Evolutionary conservation across 768 basidiomycete genomes (phyloP).

Genomic region (Leccinum rimulosum): DNA sequence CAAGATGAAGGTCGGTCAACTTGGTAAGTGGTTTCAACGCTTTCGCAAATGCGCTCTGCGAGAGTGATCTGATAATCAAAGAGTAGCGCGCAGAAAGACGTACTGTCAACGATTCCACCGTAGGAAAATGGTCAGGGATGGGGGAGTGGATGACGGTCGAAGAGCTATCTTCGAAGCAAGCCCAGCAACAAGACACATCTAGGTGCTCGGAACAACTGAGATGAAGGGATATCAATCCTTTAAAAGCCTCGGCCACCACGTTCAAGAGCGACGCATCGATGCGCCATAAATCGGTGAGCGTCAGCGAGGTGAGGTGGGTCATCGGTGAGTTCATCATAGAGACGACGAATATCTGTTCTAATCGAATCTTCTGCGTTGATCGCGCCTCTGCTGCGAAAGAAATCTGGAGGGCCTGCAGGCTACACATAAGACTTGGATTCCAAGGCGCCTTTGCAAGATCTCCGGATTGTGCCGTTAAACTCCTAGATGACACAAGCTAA

Average conservation of each 20-base stretch:
- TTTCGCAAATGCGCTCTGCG: conserved; percentile 42
- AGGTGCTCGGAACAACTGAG: conserved; percentile 61
- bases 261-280: conserved; percentile 50
- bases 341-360: conserved; percentile 33
- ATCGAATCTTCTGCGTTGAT: conserved; percentile 41
- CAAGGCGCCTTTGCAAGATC: conserved; percentile 24
- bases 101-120: conserved; percentile 50
- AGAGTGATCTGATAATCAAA: conserved; percentile 6
- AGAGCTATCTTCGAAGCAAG: conserved; percentile 62
- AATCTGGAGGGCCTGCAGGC: conserved; percentile 40
- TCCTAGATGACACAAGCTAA: conserved; percentile 14
- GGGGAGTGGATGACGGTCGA: conserved; percentile 59
- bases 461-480: conserved; percentile 16
- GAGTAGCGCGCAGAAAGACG: conserved; percentile 22
- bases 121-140: conserved; percentile 48
- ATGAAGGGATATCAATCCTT: conserved; percentile 45
- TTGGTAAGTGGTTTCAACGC: conserved; percentile 45
- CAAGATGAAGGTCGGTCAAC: conserved; percentile 53
- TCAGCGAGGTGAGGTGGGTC: conserved; percentile 44
- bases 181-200: conserved; percentile 57
- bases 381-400: conserved; percentile 44
- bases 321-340: conserved; percentile 28
- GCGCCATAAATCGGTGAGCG: conserved; percentile 52
- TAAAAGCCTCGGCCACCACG: conserved; percentile 46
- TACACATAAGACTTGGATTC: conserved; percentile 30